A percentile compares a stretch with the other conserved stretches of the same genome.
Evolutionary conservation across 108 stramenopile genomes (phyloP).

Genomic region (Skeletonema potamos): DNA sequence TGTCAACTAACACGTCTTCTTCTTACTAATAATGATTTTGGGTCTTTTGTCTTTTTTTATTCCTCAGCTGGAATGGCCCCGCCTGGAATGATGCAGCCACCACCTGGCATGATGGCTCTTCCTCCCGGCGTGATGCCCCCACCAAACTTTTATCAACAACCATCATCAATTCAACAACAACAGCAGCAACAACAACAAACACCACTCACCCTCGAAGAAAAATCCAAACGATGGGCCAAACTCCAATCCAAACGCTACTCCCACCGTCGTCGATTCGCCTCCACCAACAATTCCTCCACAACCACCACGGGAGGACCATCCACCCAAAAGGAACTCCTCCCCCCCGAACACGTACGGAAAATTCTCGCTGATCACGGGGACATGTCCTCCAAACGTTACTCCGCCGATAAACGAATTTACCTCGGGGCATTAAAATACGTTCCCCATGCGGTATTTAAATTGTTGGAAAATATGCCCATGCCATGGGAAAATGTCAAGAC

Average conservation of each 20-base stretch:
- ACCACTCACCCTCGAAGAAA: constrained; percentile 64
- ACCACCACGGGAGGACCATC: constrained; percentile 58
- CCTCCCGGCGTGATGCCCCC: constrained; percentile 55
- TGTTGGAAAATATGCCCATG: constrained; percentile 99
- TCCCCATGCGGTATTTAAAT: constrained; percentile 98
- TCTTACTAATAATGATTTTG: background rate
- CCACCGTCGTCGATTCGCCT: constrained; percentile 60
- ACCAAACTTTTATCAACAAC: constrained; percentile 11
- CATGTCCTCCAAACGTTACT: constrained; percentile 97
- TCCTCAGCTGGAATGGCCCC: constrained; percentile 7
- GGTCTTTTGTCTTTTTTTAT: background rate
- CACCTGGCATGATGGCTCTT: constrained; percentile 50
- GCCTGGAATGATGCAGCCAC: constrained; percentile 16
- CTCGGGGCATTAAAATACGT: constrained; percentile 99
- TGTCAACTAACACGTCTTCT: background rate
- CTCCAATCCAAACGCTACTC: constrained; percentile 81
- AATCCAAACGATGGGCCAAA: constrained; percentile 86
- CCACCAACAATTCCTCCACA: constrained; percentile 31
- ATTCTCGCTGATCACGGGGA: constrained; percentile 98
- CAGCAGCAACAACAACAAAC: constrained; percentile 20
- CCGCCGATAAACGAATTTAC: constrained; percentile 96
- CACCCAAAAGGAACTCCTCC: constrained; percentile 85
- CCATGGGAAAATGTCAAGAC: constrained; percentile 95
- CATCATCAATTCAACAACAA: background rate
- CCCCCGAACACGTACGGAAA: constrained; percentile 95